Percentiles rank a stretch among this genome's conserved stretches.
phyloP scores from a whole-genome alignment of 768 basidiomycete species.

The Sarcodon sp. region DNA sequence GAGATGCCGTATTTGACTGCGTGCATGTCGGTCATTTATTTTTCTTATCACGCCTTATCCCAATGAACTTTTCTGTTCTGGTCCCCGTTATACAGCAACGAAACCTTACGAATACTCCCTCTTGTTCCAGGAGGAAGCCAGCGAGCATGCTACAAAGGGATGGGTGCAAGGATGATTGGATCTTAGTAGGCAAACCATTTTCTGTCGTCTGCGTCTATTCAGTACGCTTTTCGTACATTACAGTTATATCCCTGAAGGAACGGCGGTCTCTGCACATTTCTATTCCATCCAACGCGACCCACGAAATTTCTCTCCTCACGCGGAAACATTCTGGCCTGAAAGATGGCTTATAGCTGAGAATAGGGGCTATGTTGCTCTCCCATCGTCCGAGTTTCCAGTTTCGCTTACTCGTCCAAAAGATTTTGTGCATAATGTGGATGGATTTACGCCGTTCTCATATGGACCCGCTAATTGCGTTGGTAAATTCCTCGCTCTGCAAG shows the following conservation, averaged over 20 bases:
- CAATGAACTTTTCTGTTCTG: no score
- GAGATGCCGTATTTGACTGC: slow-evolving; percentile 6
- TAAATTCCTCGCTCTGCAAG: slow-evolving; percentile 14
- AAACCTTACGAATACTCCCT: slow-evolving; percentile 31
- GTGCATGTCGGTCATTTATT: slow-evolving; percentile 7
- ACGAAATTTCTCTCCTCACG: slow-evolving; percentile 28
- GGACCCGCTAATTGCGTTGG: slow-evolving; percentile 11
- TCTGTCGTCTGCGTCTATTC: neutral
- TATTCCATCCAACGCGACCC: slow-evolving; percentile 29
- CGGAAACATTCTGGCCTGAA: slow-evolving; percentile 26
- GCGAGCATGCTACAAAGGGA: slow-evolving; percentile 19
- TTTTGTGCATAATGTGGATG: slow-evolving; percentile 2
- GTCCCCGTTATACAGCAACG: slow-evolving; percentile 27
- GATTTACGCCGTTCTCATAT: slow-evolving; percentile 9
- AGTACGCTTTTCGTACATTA: neutral
- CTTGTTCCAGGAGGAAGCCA: slow-evolving; percentile 26
- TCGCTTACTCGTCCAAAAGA: slow-evolving; percentile 2
- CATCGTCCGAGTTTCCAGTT: neutral
- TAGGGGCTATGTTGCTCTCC: neutral
- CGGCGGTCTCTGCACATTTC: slow-evolving; percentile 17
- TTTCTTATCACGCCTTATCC: no score
- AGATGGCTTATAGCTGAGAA: slow-evolving; percentile 22
- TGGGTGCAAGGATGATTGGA: slow-evolving; percentile 21
- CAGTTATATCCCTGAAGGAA: slow-evolving; percentile 10
- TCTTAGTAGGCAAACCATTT: slow-evolving; percentile 11